Evolutionary conservation across 148 eudicot species (phyloP).

Genomic region (Hydrangea macrophylla): DNA sequence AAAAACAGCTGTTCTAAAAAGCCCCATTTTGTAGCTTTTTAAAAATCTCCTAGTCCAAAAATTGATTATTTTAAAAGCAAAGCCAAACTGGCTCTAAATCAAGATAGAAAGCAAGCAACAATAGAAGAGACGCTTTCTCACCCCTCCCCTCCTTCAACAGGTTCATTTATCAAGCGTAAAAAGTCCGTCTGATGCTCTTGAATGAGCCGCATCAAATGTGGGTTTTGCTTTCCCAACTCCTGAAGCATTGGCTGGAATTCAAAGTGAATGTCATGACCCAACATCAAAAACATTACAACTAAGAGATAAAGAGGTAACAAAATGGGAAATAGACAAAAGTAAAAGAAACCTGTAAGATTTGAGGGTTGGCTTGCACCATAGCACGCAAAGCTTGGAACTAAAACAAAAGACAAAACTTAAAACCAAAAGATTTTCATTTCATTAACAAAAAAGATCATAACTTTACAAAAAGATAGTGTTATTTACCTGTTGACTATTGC

Average conservation of each 20-base stretch:
- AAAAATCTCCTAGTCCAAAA: too few species aligned
- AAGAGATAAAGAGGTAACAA: not conserved
- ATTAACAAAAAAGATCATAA: slow-evolving; percentile 1
- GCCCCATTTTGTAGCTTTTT: too few species aligned
- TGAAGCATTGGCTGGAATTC: slow-evolving; percentile 80
- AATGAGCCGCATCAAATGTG: slow-evolving; percentile 69
- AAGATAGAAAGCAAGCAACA: too few species aligned
- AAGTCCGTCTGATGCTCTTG: slow-evolving; percentile 87
- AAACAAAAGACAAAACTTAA: too few species aligned
- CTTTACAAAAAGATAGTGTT: not conserved
- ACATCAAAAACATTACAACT: not conserved
- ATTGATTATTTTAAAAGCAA: too few species aligned
- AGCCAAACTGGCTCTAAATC: too few species aligned
- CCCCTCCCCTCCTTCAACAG: slow-evolving; percentile 86
- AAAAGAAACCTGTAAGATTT: slow-evolving; percentile 72
- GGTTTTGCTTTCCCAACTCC: slow-evolving; percentile 89
- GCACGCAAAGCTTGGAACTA: slow-evolving; percentile 88
- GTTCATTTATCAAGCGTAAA: slow-evolving; percentile 77
- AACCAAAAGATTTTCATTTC: too few species aligned
- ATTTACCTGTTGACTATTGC: slow-evolving; percentile 75
- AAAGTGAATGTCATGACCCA: slow-evolving; percentile 13
- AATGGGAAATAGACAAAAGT: not conserved
- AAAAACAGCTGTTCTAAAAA: too few species aligned
- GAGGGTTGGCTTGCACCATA: slow-evolving; percentile 91
- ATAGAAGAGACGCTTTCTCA: slow-evolving; percentile 17